Evolutionary conservation across 1,284 basidiomycete species (phyloP).

Genomic region (Omphalotus olearius): DNA sequence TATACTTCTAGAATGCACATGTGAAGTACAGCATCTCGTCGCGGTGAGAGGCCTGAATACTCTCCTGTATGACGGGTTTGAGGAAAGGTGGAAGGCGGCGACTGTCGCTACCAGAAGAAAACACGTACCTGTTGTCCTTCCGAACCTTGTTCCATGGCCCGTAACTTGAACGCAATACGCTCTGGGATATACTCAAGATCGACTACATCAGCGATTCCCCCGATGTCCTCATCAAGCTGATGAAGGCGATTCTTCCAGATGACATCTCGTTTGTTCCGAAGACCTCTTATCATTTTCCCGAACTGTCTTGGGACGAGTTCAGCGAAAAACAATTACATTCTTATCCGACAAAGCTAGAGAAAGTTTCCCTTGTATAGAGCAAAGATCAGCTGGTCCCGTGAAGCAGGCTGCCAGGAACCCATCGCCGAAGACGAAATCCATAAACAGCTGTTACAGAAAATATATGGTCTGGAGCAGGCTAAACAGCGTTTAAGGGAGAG

Average conservation of each 20-base stretch:
- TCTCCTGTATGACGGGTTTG: background rate
- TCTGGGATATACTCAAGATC: slow-evolving; percentile 12
- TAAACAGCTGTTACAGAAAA: background rate
- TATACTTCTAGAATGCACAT: too few species aligned
- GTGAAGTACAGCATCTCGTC: too few species aligned
- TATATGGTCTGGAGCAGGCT: background rate
- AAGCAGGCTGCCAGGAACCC: slow-evolving; percentile 6
- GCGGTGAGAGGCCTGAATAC: too few species aligned
- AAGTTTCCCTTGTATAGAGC: background rate
- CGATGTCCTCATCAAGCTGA: slow-evolving; percentile 8
- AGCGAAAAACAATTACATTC: slow-evolving; percentile 1
- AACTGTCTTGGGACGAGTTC: slow-evolving; percentile 13
- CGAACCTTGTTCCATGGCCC: slow-evolving; percentile 8
- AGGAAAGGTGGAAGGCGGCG: slow-evolving; percentile 11
- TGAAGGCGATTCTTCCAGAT: slow-evolving; percentile 13
- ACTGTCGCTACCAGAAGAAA: slow-evolving; percentile 1
- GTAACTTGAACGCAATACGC: slow-evolving; percentile 13
- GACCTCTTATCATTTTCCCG: slow-evolving; percentile 3
- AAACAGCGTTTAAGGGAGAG: slow-evolving; percentile 1
- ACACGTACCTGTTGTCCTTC: slow-evolving; percentile 13
- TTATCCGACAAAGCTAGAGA: background rate
- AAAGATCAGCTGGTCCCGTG: slow-evolving; percentile 13
- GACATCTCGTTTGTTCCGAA: slow-evolving; percentile 1
- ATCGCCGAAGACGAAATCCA: background rate
- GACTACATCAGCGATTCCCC: slow-evolving; percentile 7